Evolutionary conservation across 345 rosid species (phyloP).

Genomic region (Hirschfeldia incana): DNA sequence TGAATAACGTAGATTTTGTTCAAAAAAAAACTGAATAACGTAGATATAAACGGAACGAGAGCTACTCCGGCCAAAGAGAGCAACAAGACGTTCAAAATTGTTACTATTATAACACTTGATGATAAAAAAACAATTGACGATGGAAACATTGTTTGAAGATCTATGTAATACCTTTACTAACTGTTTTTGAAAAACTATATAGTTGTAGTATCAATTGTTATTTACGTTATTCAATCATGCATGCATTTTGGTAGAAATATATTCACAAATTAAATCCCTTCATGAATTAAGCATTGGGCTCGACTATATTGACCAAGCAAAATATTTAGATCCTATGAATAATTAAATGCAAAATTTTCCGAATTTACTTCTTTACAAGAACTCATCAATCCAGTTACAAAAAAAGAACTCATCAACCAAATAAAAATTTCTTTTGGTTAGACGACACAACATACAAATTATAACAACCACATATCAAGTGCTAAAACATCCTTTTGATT

Average conservation of each 20-base stretch:
- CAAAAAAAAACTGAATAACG: not conserved
- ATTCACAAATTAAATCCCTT: not conserved
- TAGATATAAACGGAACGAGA: not conserved
- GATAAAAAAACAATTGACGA: not conserved
- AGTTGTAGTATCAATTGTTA: not conserved
- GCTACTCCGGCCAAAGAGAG: not conserved
- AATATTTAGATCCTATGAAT: not conserved
- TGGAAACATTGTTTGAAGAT: not conserved
- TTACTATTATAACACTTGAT: not conserved
- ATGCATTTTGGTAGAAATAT: not conserved
- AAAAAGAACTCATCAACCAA: not conserved
- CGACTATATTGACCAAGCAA: not conserved
- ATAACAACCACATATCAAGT: conserved; percentile 24
- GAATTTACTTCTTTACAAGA: not conserved
- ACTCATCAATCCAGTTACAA: not conserved
- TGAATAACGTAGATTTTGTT: not conserved
- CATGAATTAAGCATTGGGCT: conserved; percentile 2
- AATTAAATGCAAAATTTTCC: not conserved
- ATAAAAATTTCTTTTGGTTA: not conserved
- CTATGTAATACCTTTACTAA: not conserved
- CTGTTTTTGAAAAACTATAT: not conserved
- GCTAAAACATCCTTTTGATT: conserved; percentile 27
- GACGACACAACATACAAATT: conserved; percentile 24
- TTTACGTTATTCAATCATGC: not conserved
- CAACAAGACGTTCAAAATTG: not conserved